Conservation (phyloP, 208 protist genomes). For the Histomonas meleagridis region DNA sequence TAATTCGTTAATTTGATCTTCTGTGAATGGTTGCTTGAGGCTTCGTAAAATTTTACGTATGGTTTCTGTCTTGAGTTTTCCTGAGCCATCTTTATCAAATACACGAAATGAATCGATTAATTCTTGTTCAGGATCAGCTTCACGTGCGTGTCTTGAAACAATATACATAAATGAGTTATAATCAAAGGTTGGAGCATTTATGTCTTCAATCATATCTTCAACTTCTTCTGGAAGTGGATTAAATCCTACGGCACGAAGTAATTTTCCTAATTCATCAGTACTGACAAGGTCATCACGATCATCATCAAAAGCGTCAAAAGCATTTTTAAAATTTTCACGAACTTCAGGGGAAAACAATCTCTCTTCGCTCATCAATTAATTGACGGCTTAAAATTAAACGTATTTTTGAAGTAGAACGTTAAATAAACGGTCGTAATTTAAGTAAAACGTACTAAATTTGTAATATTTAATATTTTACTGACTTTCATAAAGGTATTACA, state of each 20-base stretch:
- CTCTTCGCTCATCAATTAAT: not conserved
- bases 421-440: too few species aligned
- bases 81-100: not conserved
- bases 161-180: slow-evolving; percentile 21
- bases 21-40: not conserved
- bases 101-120: slow-evolving; percentile 28
- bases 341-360: not conserved
- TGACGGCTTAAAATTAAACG: too few species aligned
- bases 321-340: not conserved
- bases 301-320: slow-evolving; percentile 18
- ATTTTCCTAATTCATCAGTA: not conserved
- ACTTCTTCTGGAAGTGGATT: not conserved
- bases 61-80: not conserved
- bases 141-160: not conserved
- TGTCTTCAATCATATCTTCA: not conserved
- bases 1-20: slow-evolving; percentile 22
- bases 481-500: too few species aligned
- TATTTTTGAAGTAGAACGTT: too few species aligned
- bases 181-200: not conserved
- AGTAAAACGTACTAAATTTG: too few species aligned
- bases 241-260: not conserved
- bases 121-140: slow-evolving; percentile 25
- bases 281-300: not conserved
- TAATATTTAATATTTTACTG: too few species aligned
- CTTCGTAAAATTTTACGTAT: not conserved